phyloP scores from a whole-genome alignment of 192 early-diverging fungal genomes.

The Coemansia sp. region DNA sequence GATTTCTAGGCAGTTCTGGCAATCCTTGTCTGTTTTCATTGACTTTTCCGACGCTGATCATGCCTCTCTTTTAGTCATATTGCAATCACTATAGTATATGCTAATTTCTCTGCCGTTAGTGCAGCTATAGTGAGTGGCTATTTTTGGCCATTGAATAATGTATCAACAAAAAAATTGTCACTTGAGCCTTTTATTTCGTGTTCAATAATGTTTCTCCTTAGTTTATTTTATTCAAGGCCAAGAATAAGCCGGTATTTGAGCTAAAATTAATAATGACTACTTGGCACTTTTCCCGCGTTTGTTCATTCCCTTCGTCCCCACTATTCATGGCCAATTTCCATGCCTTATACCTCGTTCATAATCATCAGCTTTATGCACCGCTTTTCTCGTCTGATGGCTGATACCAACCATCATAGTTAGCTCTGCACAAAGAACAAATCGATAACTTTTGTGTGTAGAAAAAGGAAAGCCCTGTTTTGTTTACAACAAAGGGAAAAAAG shows the following conservation, averaged over 20 bases:
- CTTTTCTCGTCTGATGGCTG: not conserved
- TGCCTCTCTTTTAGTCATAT: constrained; percentile 7
- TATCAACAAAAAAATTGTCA: not conserved
- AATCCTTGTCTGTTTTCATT: not conserved
- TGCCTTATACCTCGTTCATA: not conserved
- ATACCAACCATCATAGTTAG: not conserved
- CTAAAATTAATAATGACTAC: too few relatives aligned
- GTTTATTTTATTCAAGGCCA: not conserved
- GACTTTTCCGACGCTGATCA: not conserved
- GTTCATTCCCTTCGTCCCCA: not conserved
- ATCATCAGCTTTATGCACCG: not conserved
- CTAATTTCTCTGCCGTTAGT: constrained; percentile 4
- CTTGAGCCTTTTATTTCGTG: not conserved
- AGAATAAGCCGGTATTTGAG: too few relatives aligned
- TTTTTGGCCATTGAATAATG: constrained; percentile 2
- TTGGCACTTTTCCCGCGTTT: not conserved
- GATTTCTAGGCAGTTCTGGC: not conserved
- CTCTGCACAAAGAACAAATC: not conserved
- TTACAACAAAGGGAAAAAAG: too few relatives aligned
- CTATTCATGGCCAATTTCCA: constrained; percentile 3
- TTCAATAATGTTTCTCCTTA: not conserved
- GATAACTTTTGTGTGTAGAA: not conserved
- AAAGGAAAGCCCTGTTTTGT: too few relatives aligned
- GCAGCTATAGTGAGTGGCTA: constrained; percentile 6
- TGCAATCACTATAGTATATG: constrained; percentile 3